A percentile compares a stretch with the other conserved stretches of the same genome.
These are phyloP conservation scores for Coemansia sp. DNA, from an alignment of 192 early-diverging fungal species.

Conservation along the genomic window DNA sequence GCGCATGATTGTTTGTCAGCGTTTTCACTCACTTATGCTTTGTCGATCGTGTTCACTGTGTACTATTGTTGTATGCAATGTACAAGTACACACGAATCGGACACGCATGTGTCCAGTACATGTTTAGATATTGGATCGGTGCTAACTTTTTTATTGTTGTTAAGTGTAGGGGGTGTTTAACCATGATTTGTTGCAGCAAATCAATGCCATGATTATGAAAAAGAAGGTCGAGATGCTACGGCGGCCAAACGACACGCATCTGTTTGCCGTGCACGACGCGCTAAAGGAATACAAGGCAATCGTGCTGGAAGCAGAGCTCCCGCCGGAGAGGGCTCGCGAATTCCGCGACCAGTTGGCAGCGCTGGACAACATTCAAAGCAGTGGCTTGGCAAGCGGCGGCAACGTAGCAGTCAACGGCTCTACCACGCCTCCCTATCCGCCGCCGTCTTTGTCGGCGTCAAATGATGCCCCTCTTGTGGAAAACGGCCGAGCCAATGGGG, in stretches of 20 bases:
- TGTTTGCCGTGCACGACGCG: slow-evolving; percentile 32
- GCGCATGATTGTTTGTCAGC: too few species aligned
- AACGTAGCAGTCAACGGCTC: neutral
- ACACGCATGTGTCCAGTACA: neutral
- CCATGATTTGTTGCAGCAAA: slow-evolving; percentile 36
- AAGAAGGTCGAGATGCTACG: slow-evolving; percentile 47
- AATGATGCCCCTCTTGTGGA: neutral
- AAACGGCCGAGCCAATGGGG: neutral
- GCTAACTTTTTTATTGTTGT: neutral
- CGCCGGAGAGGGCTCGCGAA: slow-evolving; percentile 17
- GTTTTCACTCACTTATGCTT: neutral
- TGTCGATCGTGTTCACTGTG: slow-evolving; percentile 6
- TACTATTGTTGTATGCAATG: neutral
- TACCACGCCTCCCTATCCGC: neutral
- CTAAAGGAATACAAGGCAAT: slow-evolving; percentile 34
- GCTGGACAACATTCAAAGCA: slow-evolving; percentile 12
- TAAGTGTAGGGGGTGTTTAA: slow-evolving; percentile 25
- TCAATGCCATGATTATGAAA: slow-evolving; percentile 34
- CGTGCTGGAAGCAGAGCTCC: slow-evolving; percentile 25
- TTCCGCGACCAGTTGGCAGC: slow-evolving; percentile 31
- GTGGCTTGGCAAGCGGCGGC: neutral
- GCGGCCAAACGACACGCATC: slow-evolving; percentile 31
- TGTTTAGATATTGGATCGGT: neutral
- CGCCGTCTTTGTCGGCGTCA: neutral
- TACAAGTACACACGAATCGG: neutral